phyloP scores from a whole-genome alignment of 1,284 basidiomycete species.

The Tylopilus sp. region DNA sequence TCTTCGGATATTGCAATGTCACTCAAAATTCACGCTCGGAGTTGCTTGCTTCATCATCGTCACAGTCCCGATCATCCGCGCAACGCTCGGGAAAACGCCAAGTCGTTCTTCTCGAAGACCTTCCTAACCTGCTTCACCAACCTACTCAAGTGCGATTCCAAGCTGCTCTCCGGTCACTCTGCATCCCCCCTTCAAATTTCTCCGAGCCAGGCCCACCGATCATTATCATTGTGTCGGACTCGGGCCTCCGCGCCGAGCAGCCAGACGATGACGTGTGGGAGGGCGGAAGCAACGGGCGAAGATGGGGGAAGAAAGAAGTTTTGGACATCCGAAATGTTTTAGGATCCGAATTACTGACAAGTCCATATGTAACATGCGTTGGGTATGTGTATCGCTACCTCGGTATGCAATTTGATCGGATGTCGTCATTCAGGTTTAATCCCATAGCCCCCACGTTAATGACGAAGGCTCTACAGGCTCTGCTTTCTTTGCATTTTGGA shows the following conservation, averaged over 20 bases:
- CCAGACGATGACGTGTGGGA: constrained; percentile 64
- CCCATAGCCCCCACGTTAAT: constrained; percentile 91
- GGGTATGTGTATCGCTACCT: constrained; percentile 57
- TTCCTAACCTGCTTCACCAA: constrained; percentile 89
- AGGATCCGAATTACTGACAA: constrained; percentile 66
- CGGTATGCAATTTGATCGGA: constrained; percentile 13
- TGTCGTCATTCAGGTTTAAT: constrained; percentile 75
- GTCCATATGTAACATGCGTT: constrained; percentile 80
- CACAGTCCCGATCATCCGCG: constrained; percentile 8
- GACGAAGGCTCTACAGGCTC: constrained; percentile 78
- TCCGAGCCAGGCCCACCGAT: constrained; percentile 66
- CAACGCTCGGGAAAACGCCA: constrained; percentile 48
- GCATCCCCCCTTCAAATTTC: constrained; percentile 49
- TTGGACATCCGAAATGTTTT: constrained; percentile 79
- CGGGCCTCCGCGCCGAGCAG: constrained; percentile 77
- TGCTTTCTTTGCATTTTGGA: constrained; percentile 66
- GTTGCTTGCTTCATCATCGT: not conserved
- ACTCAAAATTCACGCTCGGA: constrained; percentile 29
- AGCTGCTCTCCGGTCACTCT: constrained; percentile 69
- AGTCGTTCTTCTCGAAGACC: constrained; percentile 90
- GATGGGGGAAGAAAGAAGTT: constrained; percentile 59
- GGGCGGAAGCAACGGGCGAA: constrained; percentile 52
- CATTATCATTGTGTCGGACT: constrained; percentile 88
- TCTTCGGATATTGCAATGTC: constrained; percentile 52
- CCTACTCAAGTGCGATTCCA: constrained; percentile 85